Percentiles rank a stretch among this genome's conserved stretches.
Evolutionary conservation across 2,329 filamentous ascomycete genomes (phyloP).

Genomic region (Sporothrix globosa): DNA sequence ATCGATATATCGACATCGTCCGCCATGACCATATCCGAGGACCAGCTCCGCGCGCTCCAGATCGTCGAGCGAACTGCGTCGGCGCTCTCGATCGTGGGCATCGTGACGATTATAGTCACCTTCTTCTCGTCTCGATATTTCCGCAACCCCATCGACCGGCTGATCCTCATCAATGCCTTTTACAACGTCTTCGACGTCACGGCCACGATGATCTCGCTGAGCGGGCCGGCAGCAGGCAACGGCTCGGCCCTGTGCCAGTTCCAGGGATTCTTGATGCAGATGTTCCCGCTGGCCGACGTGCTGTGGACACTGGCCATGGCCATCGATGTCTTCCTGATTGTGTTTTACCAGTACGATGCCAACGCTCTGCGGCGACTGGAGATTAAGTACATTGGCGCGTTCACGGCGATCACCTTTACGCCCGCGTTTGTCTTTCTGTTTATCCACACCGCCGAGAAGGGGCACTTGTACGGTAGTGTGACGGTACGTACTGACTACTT

Average conservation of each 20-base stretch:
- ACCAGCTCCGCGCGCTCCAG: constrained; percentile 39
- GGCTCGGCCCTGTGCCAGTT: constrained; percentile 44
- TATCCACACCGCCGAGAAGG: constrained; percentile 41
- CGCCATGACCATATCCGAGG: constrained; percentile 37
- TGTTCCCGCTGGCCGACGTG: constrained; percentile 47
- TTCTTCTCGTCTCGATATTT: constrained; percentile 43
- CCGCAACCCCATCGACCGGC: constrained; percentile 46
- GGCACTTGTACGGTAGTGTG: constrained; percentile 45
- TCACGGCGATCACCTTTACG: constrained; percentile 42
- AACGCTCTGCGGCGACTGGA: constrained; percentile 43
- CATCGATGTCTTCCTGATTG: constrained; percentile 45
- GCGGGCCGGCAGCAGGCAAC: constrained; percentile 44
- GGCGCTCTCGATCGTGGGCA: constrained; percentile 42
- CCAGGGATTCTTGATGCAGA: constrained; percentile 46
- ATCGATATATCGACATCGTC: background rate
- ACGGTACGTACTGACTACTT: constrained; percentile 38
- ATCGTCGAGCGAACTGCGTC: constrained; percentile 43
- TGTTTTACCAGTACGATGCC: constrained; percentile 44
- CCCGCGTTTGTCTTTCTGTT: constrained; percentile 45
- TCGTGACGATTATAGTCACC: constrained; percentile 43
- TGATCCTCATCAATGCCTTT: constrained; percentile 47
- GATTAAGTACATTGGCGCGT: constrained; percentile 41
- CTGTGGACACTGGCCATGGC: constrained; percentile 47
- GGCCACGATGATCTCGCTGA: constrained; percentile 47
- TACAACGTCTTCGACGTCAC: constrained; percentile 46